These are phyloP conservation scores for Trebouxiophyceae sp. DNA, from an alignment of 163 green algal genomes.

Conservation along the genomic window DNA sequence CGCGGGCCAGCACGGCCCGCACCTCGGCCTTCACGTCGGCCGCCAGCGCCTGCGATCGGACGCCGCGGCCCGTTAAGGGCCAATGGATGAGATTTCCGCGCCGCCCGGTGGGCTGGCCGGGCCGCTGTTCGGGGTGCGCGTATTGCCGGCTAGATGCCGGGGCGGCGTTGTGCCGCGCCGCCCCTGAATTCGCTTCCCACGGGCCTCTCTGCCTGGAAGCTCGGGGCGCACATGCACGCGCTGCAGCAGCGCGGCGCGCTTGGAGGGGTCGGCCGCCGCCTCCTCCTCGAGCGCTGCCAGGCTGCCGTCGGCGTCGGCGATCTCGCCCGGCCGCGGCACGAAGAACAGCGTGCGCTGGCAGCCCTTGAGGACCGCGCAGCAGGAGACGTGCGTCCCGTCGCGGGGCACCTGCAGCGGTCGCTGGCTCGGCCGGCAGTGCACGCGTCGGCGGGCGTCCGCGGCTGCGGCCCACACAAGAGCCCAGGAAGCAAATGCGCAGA, in stretches of 20 bases:
- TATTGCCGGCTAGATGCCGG: too few species aligned
- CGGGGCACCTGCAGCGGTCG: constrained; percentile 15
- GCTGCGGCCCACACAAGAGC: too few species aligned
- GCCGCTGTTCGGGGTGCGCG: too few species aligned
- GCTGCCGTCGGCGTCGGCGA: constrained; percentile 37
- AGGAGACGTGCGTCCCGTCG: constrained; percentile 45
- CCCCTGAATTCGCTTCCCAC: too few species aligned
- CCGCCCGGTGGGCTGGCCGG: too few species aligned
- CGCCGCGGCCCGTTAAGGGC: too few species aligned
- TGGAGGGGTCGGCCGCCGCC: constrained; percentile 30
- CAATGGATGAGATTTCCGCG: too few species aligned
- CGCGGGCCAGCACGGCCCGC: constrained; percentile 44
- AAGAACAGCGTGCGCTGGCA: constrained; percentile 76
- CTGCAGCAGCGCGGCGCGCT: constrained; percentile 25
- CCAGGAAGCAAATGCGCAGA: too few species aligned
- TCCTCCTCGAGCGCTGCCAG: constrained; percentile 46
- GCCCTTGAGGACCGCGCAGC: constrained; percentile 66
- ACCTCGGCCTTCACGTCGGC: constrained; percentile 65
- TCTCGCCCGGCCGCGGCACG: constrained; percentile 53
- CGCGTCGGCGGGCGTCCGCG: too few species aligned
- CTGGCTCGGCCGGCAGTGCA: too few species aligned
- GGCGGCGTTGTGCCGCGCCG: too few species aligned
- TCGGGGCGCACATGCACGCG: constrained; percentile 35
- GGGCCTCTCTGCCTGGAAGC: too few species aligned
- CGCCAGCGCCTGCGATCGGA: constrained; percentile 47